These are phyloP conservation scores for Breynia disticha DNA, from an alignment of 441 rosid species.

Conservation along the genomic window DNA sequence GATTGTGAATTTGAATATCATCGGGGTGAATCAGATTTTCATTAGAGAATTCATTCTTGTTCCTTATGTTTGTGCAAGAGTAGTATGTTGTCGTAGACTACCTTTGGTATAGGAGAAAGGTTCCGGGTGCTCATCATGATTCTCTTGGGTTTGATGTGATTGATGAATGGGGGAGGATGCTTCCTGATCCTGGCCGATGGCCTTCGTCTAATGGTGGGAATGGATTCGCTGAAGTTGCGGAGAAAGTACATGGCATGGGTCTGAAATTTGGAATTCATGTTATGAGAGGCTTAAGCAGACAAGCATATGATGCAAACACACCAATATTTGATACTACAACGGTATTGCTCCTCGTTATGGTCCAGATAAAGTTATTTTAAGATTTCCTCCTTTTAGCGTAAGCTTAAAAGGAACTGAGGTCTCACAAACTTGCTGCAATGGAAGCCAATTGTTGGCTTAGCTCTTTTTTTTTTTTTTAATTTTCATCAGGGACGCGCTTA, in stretches of 20 bases:
- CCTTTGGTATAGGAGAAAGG: constrained; percentile 89
- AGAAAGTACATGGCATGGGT: constrained; percentile 69
- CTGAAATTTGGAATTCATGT: constrained; percentile 95
- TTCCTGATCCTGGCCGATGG: constrained; percentile 77
- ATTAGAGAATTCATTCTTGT: background rate
- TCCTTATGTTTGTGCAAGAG: constrained; percentile 1
- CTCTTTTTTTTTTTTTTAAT: constrained; percentile 11
- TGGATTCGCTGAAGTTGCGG: constrained; percentile 73
- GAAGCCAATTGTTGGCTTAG: background rate
- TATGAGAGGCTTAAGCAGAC: constrained; percentile 91
- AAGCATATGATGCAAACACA: constrained; percentile 69
- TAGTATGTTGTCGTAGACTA: constrained; percentile 95
- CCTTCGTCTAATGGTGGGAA: constrained; percentile 71
- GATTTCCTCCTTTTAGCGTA: background rate
- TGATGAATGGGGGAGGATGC: constrained; percentile 90
- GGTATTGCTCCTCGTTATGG: constrained; percentile 24
- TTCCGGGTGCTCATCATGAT: constrained; percentile 56
- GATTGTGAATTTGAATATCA: background rate
- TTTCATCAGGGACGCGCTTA: constrained; percentile 54
- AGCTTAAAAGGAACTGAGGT: too few relatives aligned
- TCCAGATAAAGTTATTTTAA: background rate
- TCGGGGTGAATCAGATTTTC: constrained; percentile 1
- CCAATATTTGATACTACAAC: constrained; percentile 48
- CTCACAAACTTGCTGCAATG: background rate
- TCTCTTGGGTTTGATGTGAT: constrained; percentile 82